Evolutionary conservation across 257 asterid species (phyloP), one percentile per base, ranked within the genome.

Genomic region (Solanum chmielewskii): DNA sequence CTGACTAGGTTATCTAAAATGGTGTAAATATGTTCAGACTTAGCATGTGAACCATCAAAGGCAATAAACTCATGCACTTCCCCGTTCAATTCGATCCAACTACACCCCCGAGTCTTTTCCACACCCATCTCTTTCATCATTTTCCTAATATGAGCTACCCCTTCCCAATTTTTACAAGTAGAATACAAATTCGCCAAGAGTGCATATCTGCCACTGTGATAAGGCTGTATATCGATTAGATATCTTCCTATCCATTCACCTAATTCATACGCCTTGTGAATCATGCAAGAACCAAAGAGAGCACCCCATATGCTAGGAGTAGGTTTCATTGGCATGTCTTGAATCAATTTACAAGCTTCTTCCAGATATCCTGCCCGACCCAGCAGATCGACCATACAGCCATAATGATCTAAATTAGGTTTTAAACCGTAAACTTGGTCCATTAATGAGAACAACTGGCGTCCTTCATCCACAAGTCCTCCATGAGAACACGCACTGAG

Each of bases 321-420:
- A 11, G 94, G 91, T 89, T 86, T 90, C 90, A 90, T 39, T 11
- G 90, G 91, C 94, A 93, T 92, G 33, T 66, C 85, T 66, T 70
- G 86, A 8, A 94, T 90, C 90, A 92, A 45, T 88, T 86, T 85
- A 11, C 88, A 86, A 2, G 95, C 94, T 66, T 93, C 94, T n/a
- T 39, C 74, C 64, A 94, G 44, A 13, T 74, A n/a, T 78, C 97
- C 95, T 4, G 93, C 93, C 81, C 95, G 91, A 6, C 95, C 93
- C 18, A 94, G 88, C 12, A 94, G 93, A 89, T 92, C 93, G 33
- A 93, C 93, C 93, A 94, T 92, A 68, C 95, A 94, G 33, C 94
- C 93, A 60, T 91, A 93, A 88, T 93, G 94, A 56, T 92, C 94
- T 29, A 86, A 49, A 21, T 64, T 88, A 9, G 93, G 95, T 64